phyloP scores from a whole-genome alignment of 306 rosid genomes.

The Fragaria nilgerrensis region DNA sequence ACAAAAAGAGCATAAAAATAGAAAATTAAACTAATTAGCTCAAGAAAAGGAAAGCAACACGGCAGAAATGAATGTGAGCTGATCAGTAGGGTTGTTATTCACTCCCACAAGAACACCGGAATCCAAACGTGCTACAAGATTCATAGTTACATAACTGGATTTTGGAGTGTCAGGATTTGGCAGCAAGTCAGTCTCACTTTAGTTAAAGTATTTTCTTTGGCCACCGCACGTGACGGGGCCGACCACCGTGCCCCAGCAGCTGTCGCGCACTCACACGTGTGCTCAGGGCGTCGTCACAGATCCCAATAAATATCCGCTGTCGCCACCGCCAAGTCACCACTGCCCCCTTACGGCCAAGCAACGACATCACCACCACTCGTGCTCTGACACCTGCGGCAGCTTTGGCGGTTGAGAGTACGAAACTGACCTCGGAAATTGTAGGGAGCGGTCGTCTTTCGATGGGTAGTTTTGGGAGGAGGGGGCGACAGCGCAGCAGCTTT shows the following conservation, averaged over 20 bases:
- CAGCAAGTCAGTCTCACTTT: conserved; percentile 11
- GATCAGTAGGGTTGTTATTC: no score
- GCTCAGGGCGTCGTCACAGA: conserved; percentile 34
- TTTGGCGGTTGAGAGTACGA: conserved; percentile 20
- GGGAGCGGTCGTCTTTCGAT: conserved; percentile 16
- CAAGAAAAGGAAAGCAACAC: no score
- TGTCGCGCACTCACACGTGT: conserved; percentile 84
- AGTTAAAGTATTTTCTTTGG: conserved; percentile 13
- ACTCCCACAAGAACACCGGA: no score
- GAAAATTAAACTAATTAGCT: no score
- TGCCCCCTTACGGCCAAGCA: conserved; percentile 49
- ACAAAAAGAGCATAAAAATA: no score
- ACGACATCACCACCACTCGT: conserved; percentile 33
- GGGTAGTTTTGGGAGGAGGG: conserved; percentile 29
- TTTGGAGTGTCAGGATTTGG: conserved; percentile 9
- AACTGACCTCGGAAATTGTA: conserved; percentile 5
- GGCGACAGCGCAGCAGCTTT: conserved; percentile 66
- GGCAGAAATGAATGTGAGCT: no score
- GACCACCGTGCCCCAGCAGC: conserved; percentile 43
- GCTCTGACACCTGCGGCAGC: conserved; percentile 26
- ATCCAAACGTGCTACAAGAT: no score
- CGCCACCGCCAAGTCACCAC: conserved; percentile 15
- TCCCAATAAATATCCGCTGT: conserved; percentile 47
- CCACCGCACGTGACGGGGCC: conserved; percentile 65
- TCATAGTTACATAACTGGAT: neutral